These are phyloP conservation scores for Lolium multiflorum DNA, from an alignment of 176 grass and related monocot species.

Conservation along the genomic window DNA sequence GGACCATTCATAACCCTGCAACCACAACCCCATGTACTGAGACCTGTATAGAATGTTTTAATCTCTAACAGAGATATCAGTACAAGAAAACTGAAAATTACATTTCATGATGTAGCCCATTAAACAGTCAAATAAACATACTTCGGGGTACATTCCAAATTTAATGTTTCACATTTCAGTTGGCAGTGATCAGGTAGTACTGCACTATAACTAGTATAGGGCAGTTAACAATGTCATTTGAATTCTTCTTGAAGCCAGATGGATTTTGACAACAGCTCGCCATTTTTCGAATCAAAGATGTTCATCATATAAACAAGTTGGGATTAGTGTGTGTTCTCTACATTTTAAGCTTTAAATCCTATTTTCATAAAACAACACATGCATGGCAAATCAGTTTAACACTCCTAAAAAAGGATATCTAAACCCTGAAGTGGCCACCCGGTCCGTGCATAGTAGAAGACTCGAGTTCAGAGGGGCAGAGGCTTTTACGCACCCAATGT, in stretches of 20 bases:
- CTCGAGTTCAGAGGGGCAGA: conserved; percentile 32
- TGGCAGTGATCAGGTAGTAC: conserved; percentile 6
- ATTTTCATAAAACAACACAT: background rate
- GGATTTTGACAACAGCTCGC: background rate
- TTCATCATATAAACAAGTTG: background rate
- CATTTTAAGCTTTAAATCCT: background rate
- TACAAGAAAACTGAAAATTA: background rate
- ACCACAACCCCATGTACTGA: conserved; percentile 32
- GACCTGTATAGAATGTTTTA: background rate
- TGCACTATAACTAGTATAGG: background rate
- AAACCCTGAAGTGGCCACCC: background rate
- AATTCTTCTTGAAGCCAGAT: conserved; percentile 17
- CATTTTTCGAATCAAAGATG: background rate
- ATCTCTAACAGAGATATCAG: background rate
- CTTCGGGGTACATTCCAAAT: conserved; percentile 9
- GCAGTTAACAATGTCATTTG: background rate
- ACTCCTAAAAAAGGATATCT: background rate
- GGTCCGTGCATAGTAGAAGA: background rate
- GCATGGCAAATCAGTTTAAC: background rate
- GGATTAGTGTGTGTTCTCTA: background rate
- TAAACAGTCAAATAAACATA: background rate
- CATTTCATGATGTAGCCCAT: background rate
- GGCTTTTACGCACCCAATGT: conserved; percentile 92
- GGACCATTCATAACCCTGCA: conserved; percentile 98
- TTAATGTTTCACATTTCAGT: conserved; percentile 10